Conservation (phyloP, 106 monocot species). For the Triglochin maritima region DNA sequence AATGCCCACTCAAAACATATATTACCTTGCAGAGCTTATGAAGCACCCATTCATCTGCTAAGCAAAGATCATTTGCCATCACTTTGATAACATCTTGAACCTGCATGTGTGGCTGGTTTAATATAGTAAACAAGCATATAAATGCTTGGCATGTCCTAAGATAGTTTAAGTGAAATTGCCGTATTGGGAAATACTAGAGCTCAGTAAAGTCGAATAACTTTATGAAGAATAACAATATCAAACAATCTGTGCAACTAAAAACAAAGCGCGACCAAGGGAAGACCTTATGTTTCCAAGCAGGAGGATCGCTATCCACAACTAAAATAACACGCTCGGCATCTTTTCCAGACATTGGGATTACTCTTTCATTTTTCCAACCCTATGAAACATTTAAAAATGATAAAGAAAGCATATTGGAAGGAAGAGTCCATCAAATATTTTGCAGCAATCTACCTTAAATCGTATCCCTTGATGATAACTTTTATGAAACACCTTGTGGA, state of each 20-base stretch:
- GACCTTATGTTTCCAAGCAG: constrained; percentile 54
- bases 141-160: too few relatives aligned
- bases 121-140: neutral
- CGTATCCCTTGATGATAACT: constrained; percentile 52
- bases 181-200: too few relatives aligned
- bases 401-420: neutral
- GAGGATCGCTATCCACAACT: constrained; percentile 35
- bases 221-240: too few relatives aligned
- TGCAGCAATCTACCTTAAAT: constrained; percentile 45
- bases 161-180: too few relatives aligned
- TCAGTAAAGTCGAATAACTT: too few relatives aligned
- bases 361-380: constrained; percentile 76
- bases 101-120: constrained; percentile 14
- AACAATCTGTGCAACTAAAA: too few relatives aligned
- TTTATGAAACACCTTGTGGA: constrained; percentile 60
- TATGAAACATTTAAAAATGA: constrained; percentile 13
- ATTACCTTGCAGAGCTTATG: constrained; percentile 67
- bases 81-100: constrained; percentile 39
- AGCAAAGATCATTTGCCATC: constrained; percentile 67
- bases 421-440: too few relatives aligned
- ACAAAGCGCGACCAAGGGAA: neutral
- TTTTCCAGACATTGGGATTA: constrained; percentile 18
- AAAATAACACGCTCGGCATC: constrained; percentile 46
- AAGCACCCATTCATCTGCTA: constrained; percentile 42
- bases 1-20: neutral